Evolutionary conservation across 176 grass and related monocot genomes (phyloP).

Genomic region (Zea luxurians): DNA sequence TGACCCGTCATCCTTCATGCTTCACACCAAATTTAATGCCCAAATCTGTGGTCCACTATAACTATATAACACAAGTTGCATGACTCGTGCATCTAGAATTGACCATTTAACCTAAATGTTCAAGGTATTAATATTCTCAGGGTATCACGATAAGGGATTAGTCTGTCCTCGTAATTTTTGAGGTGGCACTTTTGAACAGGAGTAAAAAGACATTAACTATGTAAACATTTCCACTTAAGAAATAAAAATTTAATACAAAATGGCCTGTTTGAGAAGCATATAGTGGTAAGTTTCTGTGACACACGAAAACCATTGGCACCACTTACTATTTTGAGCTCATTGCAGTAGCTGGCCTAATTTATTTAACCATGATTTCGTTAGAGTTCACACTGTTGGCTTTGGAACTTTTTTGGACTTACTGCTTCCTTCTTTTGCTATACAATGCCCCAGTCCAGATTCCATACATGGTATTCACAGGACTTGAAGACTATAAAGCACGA

Average conservation of each 20-base stretch:
- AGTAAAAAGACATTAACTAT: not conserved
- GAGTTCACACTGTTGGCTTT: not conserved
- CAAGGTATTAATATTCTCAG: not conserved
- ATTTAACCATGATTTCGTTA: not conserved
- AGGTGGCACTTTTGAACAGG: not conserved
- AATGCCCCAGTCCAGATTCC: conserved; percentile 71
- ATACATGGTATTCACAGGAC: conserved; percentile 90
- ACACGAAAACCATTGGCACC: not conserved
- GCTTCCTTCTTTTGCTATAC: conserved; percentile 19
- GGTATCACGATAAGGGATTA: not conserved
- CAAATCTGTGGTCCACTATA: not conserved
- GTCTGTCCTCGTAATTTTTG: not conserved
- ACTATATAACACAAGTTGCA: not conserved
- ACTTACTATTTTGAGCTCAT: not conserved
- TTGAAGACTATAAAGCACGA: conserved; percentile 97
- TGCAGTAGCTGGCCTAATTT: conserved; percentile 8
- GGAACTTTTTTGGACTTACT: conserved; percentile 1
- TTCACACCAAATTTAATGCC: not conserved
- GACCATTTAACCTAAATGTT: not conserved
- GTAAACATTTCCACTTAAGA: not conserved
- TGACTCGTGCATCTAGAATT: not conserved
- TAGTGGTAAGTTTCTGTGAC: not conserved
- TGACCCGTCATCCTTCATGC: not conserved
- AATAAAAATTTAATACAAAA: not conserved
- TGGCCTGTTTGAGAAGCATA: not conserved